A percentile compares a stretch with the other conserved stretches of the same genome.
Evolutionary conservation across 345 rosid species (phyloP).

Genomic region (Erysimum cheiranthoides): DNA sequence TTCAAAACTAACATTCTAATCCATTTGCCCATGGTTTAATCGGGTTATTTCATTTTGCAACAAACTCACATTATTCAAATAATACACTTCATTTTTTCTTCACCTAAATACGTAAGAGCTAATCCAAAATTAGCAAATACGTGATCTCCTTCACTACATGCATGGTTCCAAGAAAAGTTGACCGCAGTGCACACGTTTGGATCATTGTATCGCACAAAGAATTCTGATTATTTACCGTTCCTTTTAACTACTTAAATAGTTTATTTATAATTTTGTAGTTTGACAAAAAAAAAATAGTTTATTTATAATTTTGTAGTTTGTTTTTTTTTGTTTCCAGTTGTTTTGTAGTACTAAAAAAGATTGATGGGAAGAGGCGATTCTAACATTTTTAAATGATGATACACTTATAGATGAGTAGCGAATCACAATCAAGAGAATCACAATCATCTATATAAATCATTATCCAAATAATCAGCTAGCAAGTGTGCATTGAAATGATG

Average conservation of each 20-base stretch:
- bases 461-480: slow-evolving; percentile 9
- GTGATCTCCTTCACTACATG: slow-evolving; percentile 10
- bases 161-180: slow-evolving; percentile 3
- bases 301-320: no score
- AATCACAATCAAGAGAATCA: not conserved
- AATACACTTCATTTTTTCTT: not conserved
- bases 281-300: no score
- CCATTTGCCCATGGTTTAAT: slow-evolving; percentile 1
- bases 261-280: not conserved
- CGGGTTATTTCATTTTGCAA: not conserved
- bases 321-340: not conserved
- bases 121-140: slow-evolving; percentile 15
- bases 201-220: slow-evolving; percentile 2
- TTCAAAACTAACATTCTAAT: slow-evolving; percentile 16
- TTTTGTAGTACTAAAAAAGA: not conserved
- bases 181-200: slow-evolving; percentile 20
- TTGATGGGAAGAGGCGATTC: not conserved
- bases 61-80: not conserved
- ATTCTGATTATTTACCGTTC: not conserved
- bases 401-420: slow-evolving; percentile 4
- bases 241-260: not conserved
- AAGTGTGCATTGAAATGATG: not conserved
- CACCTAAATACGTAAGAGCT: not conserved
- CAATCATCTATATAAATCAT: slow-evolving; percentile 2
- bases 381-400: not conserved